phyloP scores from a whole-genome alignment of 2,329 filamentous ascomycete species.

The Ceratocystis harringtonii region DNA sequence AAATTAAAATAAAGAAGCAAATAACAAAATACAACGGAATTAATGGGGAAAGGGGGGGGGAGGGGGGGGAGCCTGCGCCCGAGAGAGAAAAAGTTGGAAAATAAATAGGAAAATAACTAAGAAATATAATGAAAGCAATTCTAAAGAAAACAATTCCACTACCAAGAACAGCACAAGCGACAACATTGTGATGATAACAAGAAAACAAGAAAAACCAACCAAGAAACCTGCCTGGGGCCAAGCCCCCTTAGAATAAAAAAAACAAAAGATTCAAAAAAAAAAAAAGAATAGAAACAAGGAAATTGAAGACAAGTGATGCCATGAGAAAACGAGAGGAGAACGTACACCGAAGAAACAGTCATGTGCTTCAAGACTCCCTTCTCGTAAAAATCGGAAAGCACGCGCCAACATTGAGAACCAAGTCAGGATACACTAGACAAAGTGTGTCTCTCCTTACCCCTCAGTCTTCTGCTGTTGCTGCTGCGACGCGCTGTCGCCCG shows the following conservation, averaged over 20 bases:
- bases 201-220: background rate
- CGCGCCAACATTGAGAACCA: too few relatives aligned
- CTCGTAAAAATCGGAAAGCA: too few relatives aligned
- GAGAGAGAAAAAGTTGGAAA: background rate
- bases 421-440: background rate
- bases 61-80: background rate
- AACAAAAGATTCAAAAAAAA: background rate
- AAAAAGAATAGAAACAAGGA: background rate
- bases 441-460: constrained; percentile 20
- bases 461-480: constrained; percentile 49
- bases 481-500: constrained; percentile 41
- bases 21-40: background rate
- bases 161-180: background rate
- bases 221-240: too few relatives aligned
- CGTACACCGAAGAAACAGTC: too few relatives aligned
- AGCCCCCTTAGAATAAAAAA: background rate
- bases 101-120: background rate
- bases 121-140: constrained; percentile 3
- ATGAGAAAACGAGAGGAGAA: too few relatives aligned
- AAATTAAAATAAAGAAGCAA: background rate
- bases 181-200: constrained; percentile 4
- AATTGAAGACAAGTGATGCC: too few relatives aligned
- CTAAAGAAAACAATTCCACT: constrained; percentile 1
- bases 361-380: too few relatives aligned
- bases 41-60: background rate